Evolutionary conservation across 1,284 basidiomycete species (phyloP).

Genomic region (Amylostereum areolatum): DNA sequence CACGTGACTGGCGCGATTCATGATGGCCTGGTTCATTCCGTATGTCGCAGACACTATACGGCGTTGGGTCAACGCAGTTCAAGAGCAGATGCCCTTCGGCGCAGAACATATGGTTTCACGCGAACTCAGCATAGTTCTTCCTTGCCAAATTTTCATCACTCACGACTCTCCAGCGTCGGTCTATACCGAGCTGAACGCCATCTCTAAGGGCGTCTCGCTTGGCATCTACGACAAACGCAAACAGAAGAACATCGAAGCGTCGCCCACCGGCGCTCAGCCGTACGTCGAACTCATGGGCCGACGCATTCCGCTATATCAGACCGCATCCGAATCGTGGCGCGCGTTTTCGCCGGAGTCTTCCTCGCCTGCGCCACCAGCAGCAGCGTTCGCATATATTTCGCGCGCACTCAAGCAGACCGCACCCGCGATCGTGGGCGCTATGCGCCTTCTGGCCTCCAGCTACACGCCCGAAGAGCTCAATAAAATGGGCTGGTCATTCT

Average conservation of each 20-base stretch:
- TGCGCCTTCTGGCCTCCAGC: slow-evolving; percentile 71
- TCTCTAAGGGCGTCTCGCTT: slow-evolving; percentile 76
- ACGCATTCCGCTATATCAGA: slow-evolving; percentile 80
- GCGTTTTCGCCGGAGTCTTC: slow-evolving; percentile 69
- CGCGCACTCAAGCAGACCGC: slow-evolving; percentile 72
- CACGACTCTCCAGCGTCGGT: slow-evolving; percentile 58
- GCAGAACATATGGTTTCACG: no score
- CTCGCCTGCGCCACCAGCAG: slow-evolving; percentile 64
- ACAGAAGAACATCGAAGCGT: slow-evolving; percentile 47
- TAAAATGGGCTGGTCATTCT: slow-evolving; percentile 62
- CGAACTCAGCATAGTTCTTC: not conserved
- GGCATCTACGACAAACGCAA: slow-evolving; percentile 63
- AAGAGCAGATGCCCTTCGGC: no score
- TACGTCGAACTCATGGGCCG: slow-evolving; percentile 89
- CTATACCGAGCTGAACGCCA: slow-evolving; percentile 89
- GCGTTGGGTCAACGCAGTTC: no score
- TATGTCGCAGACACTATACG: no score
- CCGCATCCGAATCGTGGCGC: slow-evolving; percentile 62
- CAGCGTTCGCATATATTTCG: slow-evolving; percentile 80
- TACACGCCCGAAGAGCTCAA: slow-evolving; percentile 67
- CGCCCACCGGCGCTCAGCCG: slow-evolving; percentile 71
- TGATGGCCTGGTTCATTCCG: no score
- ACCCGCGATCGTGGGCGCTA: slow-evolving; percentile 71
- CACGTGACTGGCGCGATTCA: no score
- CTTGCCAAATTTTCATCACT: slow-evolving; percentile 3